Percentiles rank a stretch among this genome's conserved stretches.
These are phyloP conservation scores for Pseudotsuga menziesii DNA, from an alignment of 75 land plant species.

Conservation along the genomic window DNA sequence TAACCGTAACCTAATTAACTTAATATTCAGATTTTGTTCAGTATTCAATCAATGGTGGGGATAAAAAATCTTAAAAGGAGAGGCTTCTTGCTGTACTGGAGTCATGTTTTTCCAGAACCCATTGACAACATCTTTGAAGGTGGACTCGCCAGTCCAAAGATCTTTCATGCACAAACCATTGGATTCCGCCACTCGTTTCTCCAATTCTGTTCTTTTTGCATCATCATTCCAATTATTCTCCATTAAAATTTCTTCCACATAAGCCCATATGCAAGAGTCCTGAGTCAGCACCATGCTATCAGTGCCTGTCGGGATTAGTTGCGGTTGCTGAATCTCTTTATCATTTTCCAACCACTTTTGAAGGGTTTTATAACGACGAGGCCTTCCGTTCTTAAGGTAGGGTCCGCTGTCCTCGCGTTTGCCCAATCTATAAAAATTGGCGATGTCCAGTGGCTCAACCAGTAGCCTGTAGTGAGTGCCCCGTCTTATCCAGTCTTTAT, in stretches of 20 bases:
- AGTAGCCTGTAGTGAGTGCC: constrained; percentile 44
- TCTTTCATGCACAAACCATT: too few relatives aligned
- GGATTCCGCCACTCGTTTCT: too few relatives aligned
- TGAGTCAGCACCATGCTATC: constrained; percentile 43
- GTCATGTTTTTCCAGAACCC: too few relatives aligned
- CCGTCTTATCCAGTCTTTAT: constrained; percentile 38
- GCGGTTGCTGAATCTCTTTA: background rate
- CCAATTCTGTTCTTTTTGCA: too few relatives aligned
- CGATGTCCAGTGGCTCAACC: constrained; percentile 73
- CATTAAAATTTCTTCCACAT: constrained; percentile 35
- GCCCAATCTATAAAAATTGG: constrained; percentile 54
- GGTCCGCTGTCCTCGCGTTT: constrained; percentile 57
- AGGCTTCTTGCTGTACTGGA: too few relatives aligned
- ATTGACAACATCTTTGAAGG: too few relatives aligned
- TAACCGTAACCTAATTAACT: too few relatives aligned
- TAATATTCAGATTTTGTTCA: too few relatives aligned
- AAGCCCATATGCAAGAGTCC: constrained; percentile 66
- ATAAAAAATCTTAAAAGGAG: too few relatives aligned
- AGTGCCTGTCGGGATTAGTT: constrained; percentile 14
- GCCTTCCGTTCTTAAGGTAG: constrained; percentile 45
- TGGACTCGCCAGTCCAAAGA: too few relatives aligned
- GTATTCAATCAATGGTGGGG: too few relatives aligned
- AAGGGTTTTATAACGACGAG: constrained; percentile 40
- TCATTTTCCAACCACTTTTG: constrained; percentile 47
- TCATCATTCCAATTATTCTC: too few relatives aligned